Evolutionary conservation across 805 yeast species (phyloP).

Genomic region (Metschnikowia baotianmanensis): DNA sequence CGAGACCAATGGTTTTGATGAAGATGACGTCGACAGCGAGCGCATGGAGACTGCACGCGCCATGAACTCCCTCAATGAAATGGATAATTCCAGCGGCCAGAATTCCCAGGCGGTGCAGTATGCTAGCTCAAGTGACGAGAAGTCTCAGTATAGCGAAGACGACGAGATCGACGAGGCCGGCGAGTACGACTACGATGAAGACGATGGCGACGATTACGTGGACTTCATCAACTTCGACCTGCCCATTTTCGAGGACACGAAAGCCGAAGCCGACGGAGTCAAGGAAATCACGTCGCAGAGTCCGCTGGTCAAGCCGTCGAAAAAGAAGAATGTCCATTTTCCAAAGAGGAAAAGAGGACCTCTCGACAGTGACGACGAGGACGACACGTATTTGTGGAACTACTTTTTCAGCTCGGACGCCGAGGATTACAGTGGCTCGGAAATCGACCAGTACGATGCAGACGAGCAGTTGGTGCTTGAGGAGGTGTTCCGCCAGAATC

Average conservation of each 20-base stretch:
- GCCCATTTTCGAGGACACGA: conserved; percentile 26
- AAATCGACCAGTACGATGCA: conserved; percentile 22
- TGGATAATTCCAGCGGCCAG: conserved; percentile 20
- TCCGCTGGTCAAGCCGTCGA: conserved; percentile 10
- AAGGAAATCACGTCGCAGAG: conserved; percentile 9
- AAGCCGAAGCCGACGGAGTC: conserved; percentile 4
- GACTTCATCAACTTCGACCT: conserved; percentile 38
- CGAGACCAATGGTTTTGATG: conserved; percentile 46
- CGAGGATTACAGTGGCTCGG: conserved; percentile 29
- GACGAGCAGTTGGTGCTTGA: conserved; percentile 22
- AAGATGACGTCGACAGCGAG: conserved; percentile 38
- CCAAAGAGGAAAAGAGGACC: conserved; percentile 21
- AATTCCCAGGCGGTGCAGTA: conserved; percentile 41
- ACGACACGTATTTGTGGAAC: conserved; percentile 72
- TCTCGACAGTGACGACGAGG: conserved; percentile 47
- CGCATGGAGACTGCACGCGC: conserved; percentile 16
- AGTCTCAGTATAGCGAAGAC: conserved; percentile 27
- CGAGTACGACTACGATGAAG: conserved; percentile 16
- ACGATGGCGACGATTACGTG: conserved; percentile 41
- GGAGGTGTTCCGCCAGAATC: conserved; percentile 25
- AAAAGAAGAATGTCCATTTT: conserved; percentile 11
- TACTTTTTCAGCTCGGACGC: conserved; percentile 58
- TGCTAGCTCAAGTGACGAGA: conserved; percentile 32
- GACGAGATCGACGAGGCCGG: conserved; percentile 26
- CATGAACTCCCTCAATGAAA: conserved; percentile 17